Percentiles rank a stretch among this genome's conserved stretches.
Evolutionary conservation across 805 yeast genomes (phyloP).

Genomic region (Pichia gijzeniarum): DNA sequence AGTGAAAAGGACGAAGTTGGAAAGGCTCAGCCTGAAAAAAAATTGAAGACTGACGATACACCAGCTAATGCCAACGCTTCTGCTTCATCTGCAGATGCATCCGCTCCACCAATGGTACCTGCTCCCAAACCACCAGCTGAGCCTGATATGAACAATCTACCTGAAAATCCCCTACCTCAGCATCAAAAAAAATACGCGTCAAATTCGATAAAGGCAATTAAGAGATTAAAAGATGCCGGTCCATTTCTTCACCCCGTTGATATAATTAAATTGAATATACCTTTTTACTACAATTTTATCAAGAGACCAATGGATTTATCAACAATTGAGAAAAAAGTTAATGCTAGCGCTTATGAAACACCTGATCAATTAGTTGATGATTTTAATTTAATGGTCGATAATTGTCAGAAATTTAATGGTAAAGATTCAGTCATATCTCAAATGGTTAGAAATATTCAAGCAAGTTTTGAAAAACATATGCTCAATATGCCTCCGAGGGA

Average conservation of each 20-base stretch:
- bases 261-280: slow-evolving; percentile 78
- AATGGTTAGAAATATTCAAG: slow-evolving; percentile 88
- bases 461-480: slow-evolving; percentile 89
- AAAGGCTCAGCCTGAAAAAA: background rate
- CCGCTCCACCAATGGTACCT: slow-evolving; percentile 67
- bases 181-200: slow-evolving; percentile 81
- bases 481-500: slow-evolving; percentile 78
- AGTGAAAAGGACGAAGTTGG: background rate
- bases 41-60: background rate
- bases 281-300: slow-evolving; percentile 80
- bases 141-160: slow-evolving; percentile 66
- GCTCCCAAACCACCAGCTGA: slow-evolving; percentile 73
- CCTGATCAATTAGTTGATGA: slow-evolving; percentile 68
- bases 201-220: slow-evolving; percentile 77
- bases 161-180: slow-evolving; percentile 60
- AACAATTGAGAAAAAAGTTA: slow-evolving; percentile 79
- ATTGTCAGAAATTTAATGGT: slow-evolving; percentile 84
- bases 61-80: background rate
- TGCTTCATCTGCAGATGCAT: slow-evolving; percentile 27
- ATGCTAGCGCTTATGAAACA: slow-evolving; percentile 60
- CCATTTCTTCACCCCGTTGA: slow-evolving; percentile 92
- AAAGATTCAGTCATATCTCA: slow-evolving; percentile 73
- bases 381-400: slow-evolving; percentile 75
- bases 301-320: slow-evolving; percentile 89
- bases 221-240: slow-evolving; percentile 83